Conservation (phyloP, 1,284 basidiomycete genomes). For the Apiotrichum mycotoxinovorans region DNA sequence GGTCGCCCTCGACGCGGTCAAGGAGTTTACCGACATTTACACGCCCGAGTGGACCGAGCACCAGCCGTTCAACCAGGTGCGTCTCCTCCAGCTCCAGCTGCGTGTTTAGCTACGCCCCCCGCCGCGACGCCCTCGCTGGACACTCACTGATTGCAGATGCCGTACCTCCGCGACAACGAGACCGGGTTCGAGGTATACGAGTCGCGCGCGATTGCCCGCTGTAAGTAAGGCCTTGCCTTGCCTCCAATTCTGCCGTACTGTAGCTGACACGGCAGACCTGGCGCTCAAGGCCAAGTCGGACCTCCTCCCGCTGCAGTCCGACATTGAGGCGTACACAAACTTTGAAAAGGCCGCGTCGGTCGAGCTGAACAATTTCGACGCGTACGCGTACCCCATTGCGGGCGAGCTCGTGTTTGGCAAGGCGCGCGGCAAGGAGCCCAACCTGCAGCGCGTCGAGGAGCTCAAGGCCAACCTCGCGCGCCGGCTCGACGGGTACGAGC, state of each 20-base stretch:
- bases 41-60: constrained; percentile 49
- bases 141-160: no score
- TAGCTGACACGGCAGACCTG: constrained; percentile 27
- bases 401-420: constrained; percentile 52
- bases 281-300: constrained; percentile 21
- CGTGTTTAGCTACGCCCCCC: no score
- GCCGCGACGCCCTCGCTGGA: no score
- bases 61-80: constrained; percentile 68
- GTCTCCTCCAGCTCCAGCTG: no score
- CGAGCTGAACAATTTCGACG: constrained; percentile 58
- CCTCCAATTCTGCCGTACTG: no score
- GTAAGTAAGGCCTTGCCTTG: no score
- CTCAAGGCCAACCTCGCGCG: constrained; percentile 41
- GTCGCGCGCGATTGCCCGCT: constrained; percentile 58
- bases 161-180: constrained; percentile 55
- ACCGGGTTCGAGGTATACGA: constrained; percentile 50
- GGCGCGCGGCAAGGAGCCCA: constrained; percentile 26
- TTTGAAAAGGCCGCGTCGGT: constrained; percentile 60
- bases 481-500: constrained; percentile 56
- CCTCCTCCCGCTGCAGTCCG: constrained; percentile 37
- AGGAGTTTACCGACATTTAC: constrained; percentile 53
- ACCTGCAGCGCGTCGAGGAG: constrained; percentile 43
- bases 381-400: constrained; percentile 50
- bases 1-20: constrained; percentile 26
- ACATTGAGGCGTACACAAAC: constrained; percentile 50